Percentiles rank a stretch among this genome's conserved stretches.
phyloP scores from a whole-genome alignment of 2,329 filamentous ascomycete genomes.

The Fusarium sublunatum region DNA sequence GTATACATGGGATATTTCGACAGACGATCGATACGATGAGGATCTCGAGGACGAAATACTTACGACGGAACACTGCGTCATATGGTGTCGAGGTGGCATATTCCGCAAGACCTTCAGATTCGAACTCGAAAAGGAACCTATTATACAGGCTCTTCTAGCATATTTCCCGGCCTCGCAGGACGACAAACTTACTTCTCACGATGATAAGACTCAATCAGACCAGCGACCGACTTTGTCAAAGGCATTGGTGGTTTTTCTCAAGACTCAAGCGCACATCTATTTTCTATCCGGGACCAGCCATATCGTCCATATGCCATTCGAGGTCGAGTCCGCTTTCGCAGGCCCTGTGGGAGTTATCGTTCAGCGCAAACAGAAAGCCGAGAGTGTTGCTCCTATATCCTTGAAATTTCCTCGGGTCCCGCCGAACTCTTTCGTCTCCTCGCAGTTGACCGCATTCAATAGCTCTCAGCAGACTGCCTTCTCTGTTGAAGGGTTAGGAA shows the following conservation, averaged over 20 bases:
- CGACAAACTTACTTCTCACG: conserved; percentile 32
- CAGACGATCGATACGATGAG: conserved; percentile 53
- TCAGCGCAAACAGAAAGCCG: conserved; percentile 76
- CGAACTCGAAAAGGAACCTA: conserved; percentile 84
- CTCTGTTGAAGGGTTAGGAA: conserved; percentile 67
- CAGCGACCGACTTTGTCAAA: conserved; percentile 59
- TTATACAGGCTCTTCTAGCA: conserved; percentile 88
- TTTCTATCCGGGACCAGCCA: conserved; percentile 89
- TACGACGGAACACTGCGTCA: conserved; percentile 77
- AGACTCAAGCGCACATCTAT: conserved; percentile 92
- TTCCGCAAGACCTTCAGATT: conserved; percentile 90
- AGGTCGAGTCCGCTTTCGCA: conserved; percentile 87
- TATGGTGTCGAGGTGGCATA: conserved; percentile 89
- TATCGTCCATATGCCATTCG: conserved; percentile 92
- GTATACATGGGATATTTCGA: conserved; percentile 80
- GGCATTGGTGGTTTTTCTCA: conserved; percentile 90
- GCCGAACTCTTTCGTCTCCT: conserved; percentile 84
- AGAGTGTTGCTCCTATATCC: conserved; percentile 62
- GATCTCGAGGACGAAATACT: conserved; percentile 81
- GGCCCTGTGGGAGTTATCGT: conserved; percentile 86
- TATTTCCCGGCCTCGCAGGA: conserved; percentile 74
- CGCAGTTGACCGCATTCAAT: conserved; percentile 68
- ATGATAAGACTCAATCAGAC: conserved; percentile 18
- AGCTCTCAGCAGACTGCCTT: conserved; percentile 64
- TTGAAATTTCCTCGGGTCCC: conserved; percentile 72